phyloP scores from a whole-genome alignment of 1,284 basidiomycete species.

The Pholiota adiposa region DNA sequence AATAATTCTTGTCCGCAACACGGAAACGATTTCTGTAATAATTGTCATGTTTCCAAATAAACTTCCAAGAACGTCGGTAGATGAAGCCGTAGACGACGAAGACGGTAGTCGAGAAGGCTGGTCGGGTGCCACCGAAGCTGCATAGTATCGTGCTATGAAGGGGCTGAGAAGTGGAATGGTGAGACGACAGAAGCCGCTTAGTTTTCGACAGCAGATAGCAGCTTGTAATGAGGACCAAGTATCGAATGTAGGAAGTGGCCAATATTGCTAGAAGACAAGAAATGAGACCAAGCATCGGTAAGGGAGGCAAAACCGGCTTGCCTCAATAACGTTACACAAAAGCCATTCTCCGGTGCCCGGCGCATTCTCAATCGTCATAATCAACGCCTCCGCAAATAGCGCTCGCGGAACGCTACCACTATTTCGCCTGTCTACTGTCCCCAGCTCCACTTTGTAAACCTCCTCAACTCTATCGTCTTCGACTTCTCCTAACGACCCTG shows the following conservation, averaged over 20 bases:
- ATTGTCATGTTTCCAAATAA: constrained; percentile 9
- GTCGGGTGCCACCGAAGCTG: not conserved
- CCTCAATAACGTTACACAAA: constrained; percentile 38
- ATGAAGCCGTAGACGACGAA: constrained; percentile 15
- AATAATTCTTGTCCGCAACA: constrained; percentile 52
- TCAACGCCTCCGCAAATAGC: constrained; percentile 42
- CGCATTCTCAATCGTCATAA: constrained; percentile 41
- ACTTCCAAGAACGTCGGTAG: not conserved
- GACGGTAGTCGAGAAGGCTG: constrained; percentile 11
- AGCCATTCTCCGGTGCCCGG: constrained; percentile 39
- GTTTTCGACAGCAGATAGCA: constrained; percentile 41
- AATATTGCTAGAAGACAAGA: constrained; percentile 45
- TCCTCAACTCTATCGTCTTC: constrained; percentile 42
- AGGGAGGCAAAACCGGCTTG: constrained; percentile 12
- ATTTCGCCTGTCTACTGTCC: constrained; percentile 30
- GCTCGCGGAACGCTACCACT: constrained; percentile 33
- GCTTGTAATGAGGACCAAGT: constrained; percentile 39
- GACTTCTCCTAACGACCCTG: constrained; percentile 43
- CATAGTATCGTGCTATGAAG: constrained; percentile 3
- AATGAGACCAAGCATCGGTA: not conserved
- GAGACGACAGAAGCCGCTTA: constrained; percentile 46
- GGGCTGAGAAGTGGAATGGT: constrained; percentile 23
- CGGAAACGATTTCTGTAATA: constrained; percentile 35
- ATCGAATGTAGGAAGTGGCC: constrained; percentile 39
- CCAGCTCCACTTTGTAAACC: constrained; percentile 37